Evolutionary conservation across 441 rosid species (phyloP).

Genomic region (Erodium chrysanthum): DNA sequence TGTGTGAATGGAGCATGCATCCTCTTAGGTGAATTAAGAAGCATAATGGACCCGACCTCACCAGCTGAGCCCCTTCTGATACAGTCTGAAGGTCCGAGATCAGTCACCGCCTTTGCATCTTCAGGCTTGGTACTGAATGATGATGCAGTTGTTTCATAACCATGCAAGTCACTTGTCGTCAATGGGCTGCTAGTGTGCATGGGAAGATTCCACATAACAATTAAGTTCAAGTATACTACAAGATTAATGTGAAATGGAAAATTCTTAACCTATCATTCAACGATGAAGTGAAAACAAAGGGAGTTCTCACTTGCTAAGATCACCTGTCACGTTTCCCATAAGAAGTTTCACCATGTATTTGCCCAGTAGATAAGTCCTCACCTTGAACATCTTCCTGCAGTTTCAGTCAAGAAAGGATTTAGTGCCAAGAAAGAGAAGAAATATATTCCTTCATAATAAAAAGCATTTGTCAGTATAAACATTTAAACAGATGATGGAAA

Average conservation of each 20-base stretch:
- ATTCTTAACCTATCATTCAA: not conserved
- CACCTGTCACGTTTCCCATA: constrained; percentile 79
- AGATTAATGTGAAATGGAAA: not conserved
- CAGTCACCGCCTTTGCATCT: constrained; percentile 22
- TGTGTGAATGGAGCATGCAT: constrained; percentile 94
- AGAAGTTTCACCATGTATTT: constrained; percentile 26
- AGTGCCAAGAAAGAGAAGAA: constrained; percentile 16
- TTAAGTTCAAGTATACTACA: not conserved
- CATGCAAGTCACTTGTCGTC: constrained; percentile 29
- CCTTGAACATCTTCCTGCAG: constrained; percentile 53
- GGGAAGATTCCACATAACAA: not conserved
- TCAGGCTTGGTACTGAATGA: constrained; percentile 28
- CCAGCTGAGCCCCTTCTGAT: constrained; percentile 84
- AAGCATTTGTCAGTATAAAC: constrained; percentile 18
- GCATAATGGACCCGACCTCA: constrained; percentile 69
- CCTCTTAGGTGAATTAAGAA: constrained; percentile 64
- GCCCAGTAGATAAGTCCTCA: constrained; percentile 25
- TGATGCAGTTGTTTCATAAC: constrained; percentile 23
- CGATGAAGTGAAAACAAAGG: constrained; percentile 39
- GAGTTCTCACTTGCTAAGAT: constrained; percentile 76
- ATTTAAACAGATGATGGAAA: constrained; percentile 15
- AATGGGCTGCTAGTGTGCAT: constrained; percentile 17
- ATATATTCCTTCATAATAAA: not conserved
- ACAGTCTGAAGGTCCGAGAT: constrained; percentile 31
- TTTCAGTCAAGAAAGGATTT: constrained; percentile 23